Evolutionary conservation across 306 rosid genomes (phyloP), one percentile per base, ranked within the genome.

Genomic region (Psophocarpus tetragonolobus): DNA sequence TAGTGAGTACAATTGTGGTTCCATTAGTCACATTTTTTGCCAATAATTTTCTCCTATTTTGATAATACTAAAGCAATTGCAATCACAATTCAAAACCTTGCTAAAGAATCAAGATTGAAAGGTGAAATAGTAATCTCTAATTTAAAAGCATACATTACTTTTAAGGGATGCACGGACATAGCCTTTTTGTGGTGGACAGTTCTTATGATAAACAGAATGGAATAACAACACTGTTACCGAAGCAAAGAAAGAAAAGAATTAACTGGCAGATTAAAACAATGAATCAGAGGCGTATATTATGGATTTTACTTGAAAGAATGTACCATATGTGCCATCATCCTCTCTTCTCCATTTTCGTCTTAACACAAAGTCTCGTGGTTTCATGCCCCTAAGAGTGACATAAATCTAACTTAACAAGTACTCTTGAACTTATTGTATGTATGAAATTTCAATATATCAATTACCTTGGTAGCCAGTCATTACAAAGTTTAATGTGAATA

Each of bases 281-380:
- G 47, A 66, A 76, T 47, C 39, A 50, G 17, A 61, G 17, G 32
- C 70, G 26, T 10, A 29, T 58, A n/a, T 21, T 13, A 30, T 64
- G 17, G 23, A 60, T 60, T 63, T 66, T 45, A 41, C 65, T 68
- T 74, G 67, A 21, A 45, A 29, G 48, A 3, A 5, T 13, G 14
- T 84, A 93, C 98, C 97, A 75, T 90, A 94, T 86, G 98, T 90
- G 70, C 97, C 98, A 85, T 91, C 94, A 15, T 91, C 94, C 78
- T 94, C 94, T 77, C 94, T 87, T 81, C 97, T 94, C 97, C 98
- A 94, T 47, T 91, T 90, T 23, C 98, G 88, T 17, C 85, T 75
- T 75, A 94, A 8, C 44, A 94, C 60, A 39, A 94, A 83, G 86
- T 94, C 98, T 84, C 98, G 76, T 70, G 85, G 85, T 69, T 77